A percentile compares a stretch with the other conserved stretches of the same genome.
These are phyloP conservation scores for Amyloporia xantha DNA, from an alignment of 768 basidiomycete species.

Conservation along the genomic window DNA sequence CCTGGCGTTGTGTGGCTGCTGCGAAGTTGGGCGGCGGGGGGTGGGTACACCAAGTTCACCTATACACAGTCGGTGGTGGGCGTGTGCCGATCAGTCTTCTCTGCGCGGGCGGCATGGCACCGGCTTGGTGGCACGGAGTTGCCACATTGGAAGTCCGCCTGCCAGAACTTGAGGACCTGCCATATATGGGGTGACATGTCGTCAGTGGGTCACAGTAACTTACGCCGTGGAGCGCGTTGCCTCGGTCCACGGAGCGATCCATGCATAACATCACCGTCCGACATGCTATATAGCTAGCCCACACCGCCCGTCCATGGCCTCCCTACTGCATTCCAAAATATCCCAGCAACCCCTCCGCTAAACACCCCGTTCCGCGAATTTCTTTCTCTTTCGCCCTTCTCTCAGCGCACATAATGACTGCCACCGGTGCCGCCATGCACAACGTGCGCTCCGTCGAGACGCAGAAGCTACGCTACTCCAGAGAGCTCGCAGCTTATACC, in stretches of 20 bases:
- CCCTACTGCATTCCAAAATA: no score
- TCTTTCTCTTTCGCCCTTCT: neutral
- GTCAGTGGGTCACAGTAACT: conserved; percentile 7
- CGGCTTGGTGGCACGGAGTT: no score
- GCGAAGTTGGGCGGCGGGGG: no score
- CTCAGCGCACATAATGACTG: conserved; percentile 1
- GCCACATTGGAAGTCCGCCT: neutral
- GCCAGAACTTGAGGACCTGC: conserved; percentile 11
- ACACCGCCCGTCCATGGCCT: no score
- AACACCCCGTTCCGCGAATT: neutral
- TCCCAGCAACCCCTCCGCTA: neutral
- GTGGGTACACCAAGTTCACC: no score
- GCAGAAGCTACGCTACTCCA: conserved; percentile 29
- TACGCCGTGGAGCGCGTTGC: neutral
- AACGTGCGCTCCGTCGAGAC: conserved; percentile 20
- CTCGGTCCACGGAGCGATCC: conserved; percentile 4
- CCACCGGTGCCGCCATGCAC: conserved; percentile 11
- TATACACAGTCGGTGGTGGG: no score
- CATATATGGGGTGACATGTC: conserved; percentile 12
- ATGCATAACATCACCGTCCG: conserved; percentile 15
- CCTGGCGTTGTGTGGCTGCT: no score
- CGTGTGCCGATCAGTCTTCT: no score
- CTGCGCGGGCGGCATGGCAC: no score
- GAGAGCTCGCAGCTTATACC: conserved; percentile 34
- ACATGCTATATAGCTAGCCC: conserved; percentile 9